Percentiles rank a stretch among this genome's conserved stretches.
phyloP scores from a whole-genome alignment of 2,329 filamentous ascomycete genomes.

The Coleophoma eucalyptorum region DNA sequence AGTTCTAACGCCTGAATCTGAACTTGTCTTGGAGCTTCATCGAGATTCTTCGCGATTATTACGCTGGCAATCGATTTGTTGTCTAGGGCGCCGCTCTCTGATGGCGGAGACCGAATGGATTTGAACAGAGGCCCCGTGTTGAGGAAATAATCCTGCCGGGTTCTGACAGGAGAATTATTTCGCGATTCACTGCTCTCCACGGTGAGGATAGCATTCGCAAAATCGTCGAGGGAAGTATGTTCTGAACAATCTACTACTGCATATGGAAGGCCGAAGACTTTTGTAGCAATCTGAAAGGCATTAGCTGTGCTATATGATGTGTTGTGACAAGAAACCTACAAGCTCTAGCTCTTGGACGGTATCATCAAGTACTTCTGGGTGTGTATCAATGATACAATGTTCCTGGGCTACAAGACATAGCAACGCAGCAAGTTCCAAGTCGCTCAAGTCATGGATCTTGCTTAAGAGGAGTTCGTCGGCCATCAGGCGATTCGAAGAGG shows the following conservation, averaged over 20 bases:
- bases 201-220: slow-evolving; percentile 60
- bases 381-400: slow-evolving; percentile 84
- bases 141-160: slow-evolving; percentile 23
- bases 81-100: slow-evolving; percentile 32
- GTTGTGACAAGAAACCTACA: slow-evolving; percentile 35
- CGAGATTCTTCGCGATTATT: slow-evolving; percentile 76
- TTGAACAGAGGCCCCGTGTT: slow-evolving; percentile 18
- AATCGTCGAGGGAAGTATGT: slow-evolving; percentile 75
- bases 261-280: slow-evolving; percentile 69
- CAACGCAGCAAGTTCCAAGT: slow-evolving; percentile 82
- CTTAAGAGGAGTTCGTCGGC: slow-evolving; percentile 58
- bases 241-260: slow-evolving; percentile 69
- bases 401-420: slow-evolving; percentile 78
- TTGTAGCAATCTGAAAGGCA: slow-evolving; percentile 52
- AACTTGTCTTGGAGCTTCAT: slow-evolving; percentile 67
- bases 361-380: slow-evolving; percentile 55
- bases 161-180: slow-evolving; percentile 20
- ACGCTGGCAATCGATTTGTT: slow-evolving; percentile 70
- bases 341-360: slow-evolving; percentile 72
- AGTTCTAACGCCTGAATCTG: slow-evolving; percentile 81
- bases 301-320: no score
- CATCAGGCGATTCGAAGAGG: slow-evolving; percentile 39
- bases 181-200: slow-evolving; percentile 18
- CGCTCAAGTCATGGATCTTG: slow-evolving; percentile 74
- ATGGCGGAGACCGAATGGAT: slow-evolving; percentile 24